Evolutionary conservation across 176 grass and related monocot species (phyloP).

Genomic region (Lolium multiflorum): DNA sequence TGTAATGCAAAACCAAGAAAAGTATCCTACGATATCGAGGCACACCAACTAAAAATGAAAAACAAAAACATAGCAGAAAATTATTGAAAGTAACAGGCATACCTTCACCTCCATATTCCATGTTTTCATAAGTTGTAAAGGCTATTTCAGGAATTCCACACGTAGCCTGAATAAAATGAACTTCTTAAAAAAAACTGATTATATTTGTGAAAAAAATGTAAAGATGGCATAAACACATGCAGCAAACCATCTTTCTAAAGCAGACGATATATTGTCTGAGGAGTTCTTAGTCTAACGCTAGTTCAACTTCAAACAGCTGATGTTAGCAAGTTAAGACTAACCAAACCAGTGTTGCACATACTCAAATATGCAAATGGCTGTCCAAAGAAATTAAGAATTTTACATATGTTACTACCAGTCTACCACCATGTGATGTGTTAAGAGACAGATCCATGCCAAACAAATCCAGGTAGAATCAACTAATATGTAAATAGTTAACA

Average conservation of each 20-base stretch:
- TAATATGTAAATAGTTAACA: background rate
- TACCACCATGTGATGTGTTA: background rate
- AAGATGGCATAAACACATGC: slow-evolving; percentile 33
- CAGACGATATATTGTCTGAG: slow-evolving; percentile 23
- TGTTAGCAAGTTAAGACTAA: slow-evolving; percentile 11
- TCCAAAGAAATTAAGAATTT: slow-evolving; percentile 14
- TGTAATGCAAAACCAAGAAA: background rate
- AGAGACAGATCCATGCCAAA: background rate
- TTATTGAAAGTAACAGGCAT: slow-evolving; percentile 15
- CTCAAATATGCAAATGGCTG: background rate
- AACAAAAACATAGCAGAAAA: slow-evolving; percentile 39
- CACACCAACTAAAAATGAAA: slow-evolving; percentile 31
- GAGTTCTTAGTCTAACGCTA: slow-evolving; percentile 15
- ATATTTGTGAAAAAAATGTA: slow-evolving; percentile 2
- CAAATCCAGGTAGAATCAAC: slow-evolving; percentile 28
- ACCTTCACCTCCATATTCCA: slow-evolving; percentile 99
- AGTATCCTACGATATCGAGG: background rate
- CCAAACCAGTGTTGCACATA: slow-evolving; percentile 23
- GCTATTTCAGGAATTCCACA: slow-evolving; percentile 96
- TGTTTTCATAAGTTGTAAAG: slow-evolving; percentile 96
- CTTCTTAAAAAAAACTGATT: background rate
- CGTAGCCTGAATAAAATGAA: slow-evolving; percentile 72
- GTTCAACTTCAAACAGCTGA: slow-evolving; percentile 39
- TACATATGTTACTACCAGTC: slow-evolving; percentile 3
- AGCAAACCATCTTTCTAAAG: slow-evolving; percentile 28